phyloP scores from a whole-genome alignment of 208 protist genomes.

The Naegleria gruberi region DNA sequence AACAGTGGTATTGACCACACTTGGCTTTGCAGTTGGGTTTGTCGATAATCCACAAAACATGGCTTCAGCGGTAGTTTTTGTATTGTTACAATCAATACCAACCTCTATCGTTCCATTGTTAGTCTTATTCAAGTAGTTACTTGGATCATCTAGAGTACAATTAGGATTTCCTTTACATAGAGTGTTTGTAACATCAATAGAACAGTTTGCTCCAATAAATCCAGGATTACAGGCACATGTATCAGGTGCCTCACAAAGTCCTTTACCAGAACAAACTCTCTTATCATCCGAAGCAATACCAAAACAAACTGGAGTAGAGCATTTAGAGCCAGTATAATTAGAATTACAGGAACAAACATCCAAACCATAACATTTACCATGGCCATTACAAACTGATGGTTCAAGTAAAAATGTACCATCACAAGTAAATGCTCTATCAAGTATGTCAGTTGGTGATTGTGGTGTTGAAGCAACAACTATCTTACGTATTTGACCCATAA shows the following conservation, averaged over 20 bases:
- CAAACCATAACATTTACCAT: background rate
- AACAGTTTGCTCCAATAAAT: background rate
- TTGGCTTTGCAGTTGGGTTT: no score
- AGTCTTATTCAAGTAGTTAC: no score
- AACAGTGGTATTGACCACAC: no score
- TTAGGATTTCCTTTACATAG: background rate
- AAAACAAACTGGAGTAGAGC: background rate
- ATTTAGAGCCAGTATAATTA: background rate
- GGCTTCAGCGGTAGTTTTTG: no score
- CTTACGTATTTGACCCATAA: background rate
- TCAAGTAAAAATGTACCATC: background rate
- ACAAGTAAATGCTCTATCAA: background rate
- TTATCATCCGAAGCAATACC: background rate
- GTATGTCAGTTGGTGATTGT: background rate
- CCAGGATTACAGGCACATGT: background rate
- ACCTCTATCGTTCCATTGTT: no score
- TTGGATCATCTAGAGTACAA: background rate
- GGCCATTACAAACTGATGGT: background rate
- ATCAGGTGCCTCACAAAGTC: background rate
- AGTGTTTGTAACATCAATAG: background rate
- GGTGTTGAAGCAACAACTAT: background rate
- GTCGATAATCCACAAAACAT: no score
- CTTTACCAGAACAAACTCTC: background rate
- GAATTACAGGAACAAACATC: background rate
- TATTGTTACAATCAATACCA: no score